These are phyloP conservation scores for Hemileccinum impolitum DNA, from an alignment of 768 basidiomycete species.

Conservation along the genomic window DNA sequence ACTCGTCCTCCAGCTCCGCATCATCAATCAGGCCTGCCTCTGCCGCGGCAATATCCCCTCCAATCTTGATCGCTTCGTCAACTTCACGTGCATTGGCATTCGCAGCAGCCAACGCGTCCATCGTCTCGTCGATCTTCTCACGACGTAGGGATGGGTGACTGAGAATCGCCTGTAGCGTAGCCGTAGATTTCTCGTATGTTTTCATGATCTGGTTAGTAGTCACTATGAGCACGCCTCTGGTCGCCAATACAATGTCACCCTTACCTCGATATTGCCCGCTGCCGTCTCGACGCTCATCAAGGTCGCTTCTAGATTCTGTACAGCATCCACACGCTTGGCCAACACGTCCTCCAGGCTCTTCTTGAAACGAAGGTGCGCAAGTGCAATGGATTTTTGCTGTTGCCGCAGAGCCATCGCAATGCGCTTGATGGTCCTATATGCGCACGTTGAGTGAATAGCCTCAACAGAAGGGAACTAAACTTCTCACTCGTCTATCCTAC, in stretches of 20 bases:
- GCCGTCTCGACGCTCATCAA: slow-evolving; percentile 82
- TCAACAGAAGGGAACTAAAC: not conserved
- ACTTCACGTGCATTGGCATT: slow-evolving; percentile 81
- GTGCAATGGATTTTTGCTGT: slow-evolving; percentile 69
- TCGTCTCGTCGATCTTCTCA: slow-evolving; percentile 78
- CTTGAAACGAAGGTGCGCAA: slow-evolving; percentile 74
- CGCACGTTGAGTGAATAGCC: not conserved
- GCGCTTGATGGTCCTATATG: slow-evolving; percentile 65
- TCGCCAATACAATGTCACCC: slow-evolving; percentile 11
- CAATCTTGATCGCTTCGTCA: slow-evolving; percentile 70
- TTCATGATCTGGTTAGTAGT: slow-evolving; percentile 84
- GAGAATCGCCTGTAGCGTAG: slow-evolving; percentile 72
- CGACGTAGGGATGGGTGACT: slow-evolving; percentile 76
- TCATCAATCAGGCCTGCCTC: slow-evolving; percentile 50
- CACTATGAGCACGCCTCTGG: not conserved
- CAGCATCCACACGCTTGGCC: slow-evolving; percentile 66
- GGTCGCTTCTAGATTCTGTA: slow-evolving; percentile 73
- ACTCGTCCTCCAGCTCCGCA: slow-evolving; percentile 61
- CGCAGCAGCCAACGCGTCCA: slow-evolving; percentile 83
- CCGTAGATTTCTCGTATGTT: slow-evolving; percentile 78
- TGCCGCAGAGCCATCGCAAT: slow-evolving; percentile 62
- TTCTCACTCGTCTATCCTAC: slow-evolving; percentile 68
- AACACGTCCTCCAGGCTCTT: slow-evolving; percentile 80
- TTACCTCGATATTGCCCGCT: slow-evolving; percentile 84
- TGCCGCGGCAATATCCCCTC: slow-evolving; percentile 56